Evolutionary conservation across 2,329 filamentous ascomycete species (phyloP), one percentile per base, ranked within the genome.

Genomic region (Botrytis squamosa): DNA sequence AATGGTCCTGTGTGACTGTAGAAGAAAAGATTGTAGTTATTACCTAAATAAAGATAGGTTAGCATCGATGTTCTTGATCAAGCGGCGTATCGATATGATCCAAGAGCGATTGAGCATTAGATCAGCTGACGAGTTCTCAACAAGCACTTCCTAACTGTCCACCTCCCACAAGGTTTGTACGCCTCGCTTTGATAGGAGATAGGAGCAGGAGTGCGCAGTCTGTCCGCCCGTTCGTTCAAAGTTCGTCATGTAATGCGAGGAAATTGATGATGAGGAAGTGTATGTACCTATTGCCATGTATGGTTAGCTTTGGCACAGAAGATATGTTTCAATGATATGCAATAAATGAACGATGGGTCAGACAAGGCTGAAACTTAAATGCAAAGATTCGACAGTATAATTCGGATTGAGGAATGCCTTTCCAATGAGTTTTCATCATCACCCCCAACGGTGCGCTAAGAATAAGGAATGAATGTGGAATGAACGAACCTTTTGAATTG

Each of bases 171-270:
- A 81, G 80, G 79, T 80, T 83, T 83, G 82, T 83, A 83, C 82
- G 81, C 80, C 79, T 80, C 81, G 80, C 77, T 81, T 82, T 81
- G 74, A 78, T 78, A 79, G 79, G 76, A 77, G n/a, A 76, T 75
- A 81, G 80, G 77, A 76, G 79, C 75, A 77, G 78, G 80, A 79
- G 79, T 81, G 79, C 79, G 77, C 77, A 82, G 81, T 83, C 81
- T 84, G 83, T 83, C 83, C 83, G 83, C 83, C 83, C 82, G 83
- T 83, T 83, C 83, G 83, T 83, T 84, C 82, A 84, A 83, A 81
- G 79, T 84, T 84, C 83, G 79, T 84, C 83, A 83, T 83, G 74
- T 76, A 77, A 77, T 78, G 77, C 76, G 76, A 60, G 49, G n/a
- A 44, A 64, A 46, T 63, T 57, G 49, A 36, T 57, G 52, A 68